These are phyloP conservation scores for Wallacemonas sp. DNA, from an alignment of 208 protist species.

Conservation along the genomic window DNA sequence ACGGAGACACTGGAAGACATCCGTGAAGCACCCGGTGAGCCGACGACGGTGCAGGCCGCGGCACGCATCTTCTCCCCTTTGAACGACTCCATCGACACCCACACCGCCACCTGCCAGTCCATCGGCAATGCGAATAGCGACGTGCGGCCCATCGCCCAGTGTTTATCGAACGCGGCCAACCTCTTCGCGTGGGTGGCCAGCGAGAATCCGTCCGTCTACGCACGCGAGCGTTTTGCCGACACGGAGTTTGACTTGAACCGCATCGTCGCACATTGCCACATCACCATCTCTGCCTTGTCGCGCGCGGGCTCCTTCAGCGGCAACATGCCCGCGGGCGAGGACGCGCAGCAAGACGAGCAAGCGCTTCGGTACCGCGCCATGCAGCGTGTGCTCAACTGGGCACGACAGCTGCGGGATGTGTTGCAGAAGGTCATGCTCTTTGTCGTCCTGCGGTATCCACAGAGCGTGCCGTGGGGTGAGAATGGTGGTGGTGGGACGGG, in stretches of 20 bases:
- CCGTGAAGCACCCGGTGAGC: conserved; percentile 17
- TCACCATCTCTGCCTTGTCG: conserved; percentile 10
- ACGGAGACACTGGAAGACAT: conserved; percentile 21
- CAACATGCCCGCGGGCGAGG: neutral
- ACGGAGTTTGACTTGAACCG: conserved; percentile 25
- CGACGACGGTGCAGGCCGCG: conserved; percentile 1
- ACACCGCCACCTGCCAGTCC: conserved; percentile 24
- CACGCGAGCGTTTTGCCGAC: conserved; percentile 13
- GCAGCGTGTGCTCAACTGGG: conserved; percentile 20
- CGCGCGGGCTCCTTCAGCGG: conserved; percentile 1
- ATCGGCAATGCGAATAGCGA: conserved; percentile 21
- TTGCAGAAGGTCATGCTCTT: conserved; percentile 31
- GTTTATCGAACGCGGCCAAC: conserved; percentile 31
- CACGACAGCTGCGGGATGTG: conserved; percentile 25
- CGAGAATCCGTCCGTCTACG: conserved; percentile 14
- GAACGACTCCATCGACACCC: conserved; percentile 26
- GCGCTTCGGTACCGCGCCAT: neutral
- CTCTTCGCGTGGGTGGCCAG: conserved; percentile 41
- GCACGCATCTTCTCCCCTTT: conserved; percentile 28
- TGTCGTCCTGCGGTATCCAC: conserved; percentile 35
- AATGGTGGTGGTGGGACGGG: too few species aligned
- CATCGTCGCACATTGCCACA: conserved; percentile 29
- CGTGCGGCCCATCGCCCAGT: conserved; percentile 26
- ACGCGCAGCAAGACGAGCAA: conserved; percentile 18
- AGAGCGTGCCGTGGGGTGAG: conserved; percentile 27